Evolutionary conservation across 139 green algal species (phyloP).

Genomic region (Mesostigma viride): DNA sequence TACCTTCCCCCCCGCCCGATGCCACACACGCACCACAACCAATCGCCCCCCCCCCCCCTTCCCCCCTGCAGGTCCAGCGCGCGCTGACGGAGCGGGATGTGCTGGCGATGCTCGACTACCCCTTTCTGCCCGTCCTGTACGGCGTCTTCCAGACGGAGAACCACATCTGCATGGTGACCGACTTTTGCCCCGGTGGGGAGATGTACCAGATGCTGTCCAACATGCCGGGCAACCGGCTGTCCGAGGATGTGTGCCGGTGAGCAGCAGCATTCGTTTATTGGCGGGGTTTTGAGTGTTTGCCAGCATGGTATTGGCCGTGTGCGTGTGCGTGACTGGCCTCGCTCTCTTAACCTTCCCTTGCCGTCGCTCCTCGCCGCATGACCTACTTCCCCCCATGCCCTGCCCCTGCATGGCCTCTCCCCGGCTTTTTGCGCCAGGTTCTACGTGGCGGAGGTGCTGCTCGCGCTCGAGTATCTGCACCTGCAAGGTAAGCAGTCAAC

Average conservation of each 20-base stretch:
- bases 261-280: neutral
- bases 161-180: slow-evolving; percentile 34
- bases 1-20: no score
- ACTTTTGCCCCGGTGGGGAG: slow-evolving; percentile 62
- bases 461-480: slow-evolving; percentile 97
- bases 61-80: slow-evolving; percentile 44
- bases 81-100: slow-evolving; percentile 83
- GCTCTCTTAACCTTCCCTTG: neutral
- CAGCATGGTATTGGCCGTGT: no score
- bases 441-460: slow-evolving; percentile 83
- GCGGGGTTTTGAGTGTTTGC: no score
- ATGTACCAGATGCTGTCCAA: slow-evolving; percentile 57
- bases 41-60: no score
- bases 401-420: no score
- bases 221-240: slow-evolving; percentile 41
- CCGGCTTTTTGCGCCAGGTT: slow-evolving; percentile 60
- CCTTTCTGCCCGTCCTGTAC: slow-evolving; percentile 90
- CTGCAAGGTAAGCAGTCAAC: slow-evolving; percentile 46
- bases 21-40: no score
- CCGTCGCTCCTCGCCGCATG: no score
- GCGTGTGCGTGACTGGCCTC: neutral
- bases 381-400: no score
- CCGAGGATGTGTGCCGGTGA: slow-evolving; percentile 19
- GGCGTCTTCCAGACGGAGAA: slow-evolving; percentile 60
- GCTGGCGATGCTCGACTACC: slow-evolving; percentile 78